These are phyloP conservation scores for Silene noctiflora DNA, from an alignment of 179 eudicot species.

Conservation along the genomic window DNA sequence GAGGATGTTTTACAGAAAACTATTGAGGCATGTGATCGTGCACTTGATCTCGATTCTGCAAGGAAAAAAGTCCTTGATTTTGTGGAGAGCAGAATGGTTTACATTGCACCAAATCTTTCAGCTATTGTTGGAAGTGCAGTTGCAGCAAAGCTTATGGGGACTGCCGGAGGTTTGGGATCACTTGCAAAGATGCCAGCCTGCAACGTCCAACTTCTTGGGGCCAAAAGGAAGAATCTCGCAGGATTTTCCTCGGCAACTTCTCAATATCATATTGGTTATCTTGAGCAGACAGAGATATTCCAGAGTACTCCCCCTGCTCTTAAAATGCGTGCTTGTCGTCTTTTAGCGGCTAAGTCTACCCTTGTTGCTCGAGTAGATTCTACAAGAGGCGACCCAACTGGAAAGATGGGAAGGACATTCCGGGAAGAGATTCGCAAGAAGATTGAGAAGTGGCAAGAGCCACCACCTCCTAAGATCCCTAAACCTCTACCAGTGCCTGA, in stretches of 20 bases:
- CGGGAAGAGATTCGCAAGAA: conserved; percentile 81
- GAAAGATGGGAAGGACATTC: conserved; percentile 62
- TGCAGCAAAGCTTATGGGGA: conserved; percentile 95
- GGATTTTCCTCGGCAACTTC: conserved; percentile 94
- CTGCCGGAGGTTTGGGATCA: conserved; percentile 85
- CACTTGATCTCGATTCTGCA: conserved; percentile 73
- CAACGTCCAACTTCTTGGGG: conserved; percentile 92
- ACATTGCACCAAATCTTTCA: conserved; percentile 94
- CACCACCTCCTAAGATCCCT: conserved; percentile 95
- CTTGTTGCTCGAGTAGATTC: conserved; percentile 90
- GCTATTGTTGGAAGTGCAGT: conserved; percentile 96
- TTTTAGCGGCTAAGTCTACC: conserved; percentile 83
- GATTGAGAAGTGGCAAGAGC: conserved; percentile 99
- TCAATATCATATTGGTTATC: conserved; percentile 81
- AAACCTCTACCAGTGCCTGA: conserved; percentile 99
- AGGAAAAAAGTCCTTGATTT: conserved; percentile 95
- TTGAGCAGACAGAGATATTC: conserved; percentile 84
- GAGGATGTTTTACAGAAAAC: conserved; percentile 79
- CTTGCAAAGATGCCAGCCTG: conserved; percentile 98
- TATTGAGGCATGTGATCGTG: conserved; percentile 91
- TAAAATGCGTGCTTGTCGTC: conserved; percentile 80
- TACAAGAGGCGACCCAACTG: conserved; percentile 74
- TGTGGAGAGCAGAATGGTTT: conserved; percentile 92
- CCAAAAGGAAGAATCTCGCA: conserved; percentile 77
- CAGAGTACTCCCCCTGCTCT: conserved; percentile 83